Percentiles rank a stretch among this genome's conserved stretches.
Conservation (phyloP, 208 protist genomes). For the Strigomonas culicis region DNA sequence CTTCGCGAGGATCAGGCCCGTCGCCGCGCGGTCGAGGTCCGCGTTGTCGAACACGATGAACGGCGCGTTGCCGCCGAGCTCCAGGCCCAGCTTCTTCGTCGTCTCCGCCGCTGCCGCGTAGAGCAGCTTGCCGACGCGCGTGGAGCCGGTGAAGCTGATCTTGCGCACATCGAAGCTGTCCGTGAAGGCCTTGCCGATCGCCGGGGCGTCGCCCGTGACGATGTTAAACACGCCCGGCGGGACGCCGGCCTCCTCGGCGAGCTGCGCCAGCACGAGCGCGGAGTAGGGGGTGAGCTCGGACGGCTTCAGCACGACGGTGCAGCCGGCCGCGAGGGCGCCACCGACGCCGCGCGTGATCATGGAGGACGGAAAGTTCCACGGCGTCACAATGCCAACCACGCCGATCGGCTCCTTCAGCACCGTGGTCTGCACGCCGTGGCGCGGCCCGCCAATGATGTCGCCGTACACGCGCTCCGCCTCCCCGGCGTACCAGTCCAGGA, state of each 20-base stretch:
- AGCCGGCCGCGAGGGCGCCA: slow-evolving; percentile 89
- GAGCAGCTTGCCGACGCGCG: slow-evolving; percentile 66
- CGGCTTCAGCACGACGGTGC: slow-evolving; percentile 89
- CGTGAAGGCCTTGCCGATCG: slow-evolving; percentile 55
- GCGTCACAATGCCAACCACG: slow-evolving; percentile 85
- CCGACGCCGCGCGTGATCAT: slow-evolving; percentile 79
- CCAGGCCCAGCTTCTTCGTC: slow-evolving; percentile 80
- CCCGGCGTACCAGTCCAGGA: slow-evolving; percentile 85
- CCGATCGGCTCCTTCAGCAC: slow-evolving; percentile 82
- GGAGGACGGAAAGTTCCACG: slow-evolving; percentile 92
- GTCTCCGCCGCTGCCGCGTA: slow-evolving; percentile 32
- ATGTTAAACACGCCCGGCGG: slow-evolving; percentile 83
- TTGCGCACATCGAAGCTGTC: slow-evolving; percentile 68
- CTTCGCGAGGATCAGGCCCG: slow-evolving; percentile 58
- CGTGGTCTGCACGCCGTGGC: slow-evolving; percentile 43
- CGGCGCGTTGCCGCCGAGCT: slow-evolving; percentile 93
- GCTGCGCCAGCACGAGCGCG: slow-evolving; percentile 64
- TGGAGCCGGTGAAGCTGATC: slow-evolving; percentile 88
- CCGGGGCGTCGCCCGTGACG: slow-evolving; percentile 61
- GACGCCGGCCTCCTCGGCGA: slow-evolving; percentile 55
- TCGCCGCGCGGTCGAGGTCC: slow-evolving; percentile 63
- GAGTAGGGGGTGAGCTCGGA: slow-evolving; percentile 78
- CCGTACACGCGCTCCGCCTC: slow-evolving; percentile 82
- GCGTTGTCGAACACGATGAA: slow-evolving; percentile 88
- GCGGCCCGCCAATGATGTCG: slow-evolving; percentile 61